Evolutionary conservation across 2,329 filamentous ascomycete genomes (phyloP), one percentile per base, ranked within the genome.

Genomic region (Zymoseptoria ardabiliae): DNA sequence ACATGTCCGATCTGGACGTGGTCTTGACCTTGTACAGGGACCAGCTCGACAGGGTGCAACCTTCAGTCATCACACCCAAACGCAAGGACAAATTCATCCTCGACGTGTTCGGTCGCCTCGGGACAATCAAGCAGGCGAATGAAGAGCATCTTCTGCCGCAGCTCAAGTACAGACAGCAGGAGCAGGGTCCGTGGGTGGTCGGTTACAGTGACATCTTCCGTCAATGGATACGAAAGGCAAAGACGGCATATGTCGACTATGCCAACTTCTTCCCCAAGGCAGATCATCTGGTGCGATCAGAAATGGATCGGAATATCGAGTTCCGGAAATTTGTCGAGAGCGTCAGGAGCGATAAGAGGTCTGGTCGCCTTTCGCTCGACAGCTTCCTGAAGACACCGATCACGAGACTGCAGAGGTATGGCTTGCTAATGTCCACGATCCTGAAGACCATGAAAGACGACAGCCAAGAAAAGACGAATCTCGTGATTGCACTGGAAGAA

Each of bases 201-300:
- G 94, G 94, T 2, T 97, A 97, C 75, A 97, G 92, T 71, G 94
- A 97, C 70, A 90, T 99, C 54, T 97, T 99, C 79, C 82, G 94
- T 60, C 94, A 99, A 76, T 99, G 94, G 94, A 96, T 97, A 63
- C 85, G 94, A 63, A 97, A 97, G 74, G 94, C 94, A 30, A 91
- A 88, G 73, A 79, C 82, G 2, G 88, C 90, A 10, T 99, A 97
- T 72, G 86, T 97, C 61, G 91, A 96, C 60, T 99, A 97, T 73
- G 93, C 93, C 48, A 87, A 88, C 1, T 86, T 86, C 0, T 97
- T 94, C 67, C 93, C 93, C 0, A 85, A 87, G 60, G 93, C 94
- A 1, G 87, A 86, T 45, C 92, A 90, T 71, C 79, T 92, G 56
- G 85, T 99, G 19, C 87, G 91, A 56, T 89, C 88, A 70, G 94